Evolutionary conservation across 257 asterid genomes (phyloP).

Genomic region (Cruciata laevipes): DNA sequence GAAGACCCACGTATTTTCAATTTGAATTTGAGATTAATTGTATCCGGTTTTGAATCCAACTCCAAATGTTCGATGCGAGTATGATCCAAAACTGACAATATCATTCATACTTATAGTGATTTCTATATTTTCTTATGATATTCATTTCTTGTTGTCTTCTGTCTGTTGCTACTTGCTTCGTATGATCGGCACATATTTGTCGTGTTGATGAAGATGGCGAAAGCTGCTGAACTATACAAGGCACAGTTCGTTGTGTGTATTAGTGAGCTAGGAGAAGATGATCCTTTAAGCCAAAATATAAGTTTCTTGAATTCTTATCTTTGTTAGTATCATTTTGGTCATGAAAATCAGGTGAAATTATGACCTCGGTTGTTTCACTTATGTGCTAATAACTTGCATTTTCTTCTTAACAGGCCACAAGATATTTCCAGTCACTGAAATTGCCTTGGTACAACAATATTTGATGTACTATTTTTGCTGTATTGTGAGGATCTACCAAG

Average conservation of each 20-base stretch:
- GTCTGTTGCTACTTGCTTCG: conserved; percentile 1
- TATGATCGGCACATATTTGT: conserved; percentile 21
- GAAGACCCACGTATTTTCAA: too few relatives aligned
- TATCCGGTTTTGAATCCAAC: too few relatives aligned
- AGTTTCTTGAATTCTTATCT: conserved; percentile 15
- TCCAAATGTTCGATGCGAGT: too few relatives aligned
- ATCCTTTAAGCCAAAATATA: conserved; percentile 51
- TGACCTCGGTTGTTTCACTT: background rate
- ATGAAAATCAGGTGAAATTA: background rate
- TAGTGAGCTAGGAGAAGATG: conserved; percentile 49
- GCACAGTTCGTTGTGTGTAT: conserved; percentile 39
- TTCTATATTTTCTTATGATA: too few relatives aligned
- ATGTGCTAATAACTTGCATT: conserved; percentile 5
- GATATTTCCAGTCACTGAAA: conserved; percentile 28
- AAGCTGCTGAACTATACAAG: conserved; percentile 36
- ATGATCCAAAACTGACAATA: too few relatives aligned
- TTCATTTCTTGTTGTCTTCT: background rate
- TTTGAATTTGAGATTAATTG: too few relatives aligned
- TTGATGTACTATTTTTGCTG: background rate
- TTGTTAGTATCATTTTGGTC: background rate
- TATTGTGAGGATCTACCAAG: too few relatives aligned
- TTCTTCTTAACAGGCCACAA: conserved; percentile 41
- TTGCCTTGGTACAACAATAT: conserved; percentile 47
- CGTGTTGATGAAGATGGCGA: conserved; percentile 46
- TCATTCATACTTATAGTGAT: too few relatives aligned